Base-by-base conservation (phyloP, 2,329 filamentous ascomycete genomes). In the Venturia pyrina region DNA sequence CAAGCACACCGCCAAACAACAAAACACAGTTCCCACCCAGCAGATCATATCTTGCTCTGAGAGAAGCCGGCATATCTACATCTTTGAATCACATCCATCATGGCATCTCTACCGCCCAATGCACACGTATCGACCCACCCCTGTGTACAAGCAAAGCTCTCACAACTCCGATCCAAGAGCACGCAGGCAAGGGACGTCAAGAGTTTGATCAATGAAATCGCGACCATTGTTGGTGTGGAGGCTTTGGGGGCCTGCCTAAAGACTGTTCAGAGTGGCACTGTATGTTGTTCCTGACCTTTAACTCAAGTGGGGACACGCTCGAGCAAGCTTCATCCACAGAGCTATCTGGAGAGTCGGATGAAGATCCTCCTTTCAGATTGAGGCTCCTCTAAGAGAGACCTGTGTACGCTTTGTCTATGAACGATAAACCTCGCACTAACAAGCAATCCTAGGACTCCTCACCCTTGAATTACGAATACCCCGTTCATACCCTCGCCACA, bases 141-240 rank as follows among this genome's bases (percentile, higher is more conserved):
- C 44, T 96, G 91, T 77, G 83, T 97, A 53, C 82, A 84, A 71
- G 91, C 89, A 71, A 98, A 98, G 82, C 86, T 98, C 72, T 93
- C 90, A 70, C 90, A 95, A 79, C 85, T 98, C 60, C 89, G 93
- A 67, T 95, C 90, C 50, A 82, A 85, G 66, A 82, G 80, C 53
- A 86, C 90, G 63, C 85, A 82, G 67, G 82, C 90, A 3, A 84
- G 87, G 67, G 90, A 96, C 66, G 92, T 91, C 70, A 92, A 93
- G 77, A 78, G 83, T 8, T 82, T 98, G 62, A 85, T 97, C 68
- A 87, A 96, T 74, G 93, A 98, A 69, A 96, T 98, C 68, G 81
- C 90, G 8, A 82, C 91, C 48, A 89, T 98, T 68, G 79, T 98
- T 24, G 90, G 87, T 59, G 89, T 87, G 68, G 93, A 97, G 76